Evolutionary conservation across 2,329 filamentous ascomycete genomes (phyloP).

Genomic region (Fusarium tanahbumbuense): DNA sequence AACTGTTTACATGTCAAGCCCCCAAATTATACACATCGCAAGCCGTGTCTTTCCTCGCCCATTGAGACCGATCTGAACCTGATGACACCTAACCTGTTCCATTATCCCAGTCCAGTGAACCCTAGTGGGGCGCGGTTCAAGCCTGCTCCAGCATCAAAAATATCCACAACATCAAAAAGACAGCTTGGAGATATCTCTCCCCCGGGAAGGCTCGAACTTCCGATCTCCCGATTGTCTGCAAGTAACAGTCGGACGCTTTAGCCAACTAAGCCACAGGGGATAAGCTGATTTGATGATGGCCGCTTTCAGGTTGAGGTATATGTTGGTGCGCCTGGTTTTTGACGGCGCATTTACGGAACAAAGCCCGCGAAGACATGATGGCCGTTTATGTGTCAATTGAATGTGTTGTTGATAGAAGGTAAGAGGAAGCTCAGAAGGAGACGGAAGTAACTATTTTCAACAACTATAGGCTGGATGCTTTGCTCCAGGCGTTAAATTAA

Average conservation of each 20-base stretch:
- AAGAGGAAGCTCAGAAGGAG: neutral
- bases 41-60: neutral
- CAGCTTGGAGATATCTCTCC: slow-evolving; percentile 26
- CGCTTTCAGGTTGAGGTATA: neutral
- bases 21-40: neutral
- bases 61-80: neutral
- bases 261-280: slow-evolving; percentile 45
- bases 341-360: neutral
- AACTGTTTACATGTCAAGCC: neutral
- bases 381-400: neutral
- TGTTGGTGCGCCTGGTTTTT: neutral
- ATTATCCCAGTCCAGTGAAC: slow-evolving; percentile 14
- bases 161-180: slow-evolving; percentile 28
- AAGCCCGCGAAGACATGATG: neutral
- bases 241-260: slow-evolving; percentile 45
- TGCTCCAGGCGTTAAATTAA: neutral
- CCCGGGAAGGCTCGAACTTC: slow-evolving; percentile 49
- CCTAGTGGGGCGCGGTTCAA: slow-evolving; percentile 23
- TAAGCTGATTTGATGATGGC: slow-evolving; percentile 28
- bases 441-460: no score
- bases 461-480: neutral
- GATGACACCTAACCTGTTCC: neutral
- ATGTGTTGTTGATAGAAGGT: neutral
- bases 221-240: slow-evolving; percentile 47
- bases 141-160: slow-evolving; percentile 5